These are phyloP conservation scores for Alternaria sp. DNA, from an alignment of 2,329 filamentous ascomycete genomes.

Conservation along the genomic window DNA sequence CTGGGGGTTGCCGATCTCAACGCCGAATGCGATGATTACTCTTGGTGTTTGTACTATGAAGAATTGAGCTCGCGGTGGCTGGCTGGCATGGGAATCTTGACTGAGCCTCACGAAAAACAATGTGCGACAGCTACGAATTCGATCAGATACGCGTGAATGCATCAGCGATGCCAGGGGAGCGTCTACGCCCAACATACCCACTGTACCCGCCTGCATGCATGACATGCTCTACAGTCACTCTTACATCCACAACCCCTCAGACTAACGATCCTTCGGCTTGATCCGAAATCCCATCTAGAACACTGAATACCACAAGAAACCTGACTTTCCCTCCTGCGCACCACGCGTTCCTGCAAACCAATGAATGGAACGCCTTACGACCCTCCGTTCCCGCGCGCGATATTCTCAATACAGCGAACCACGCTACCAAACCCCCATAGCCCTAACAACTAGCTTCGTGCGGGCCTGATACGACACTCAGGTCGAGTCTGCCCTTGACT, in stretches of 20 bases:
- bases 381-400: neutral
- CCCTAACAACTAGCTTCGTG: neutral
- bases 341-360: neutral
- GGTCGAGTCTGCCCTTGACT: neutral
- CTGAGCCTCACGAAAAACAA: neutral
- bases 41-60: neutral
- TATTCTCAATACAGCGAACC: neutral
- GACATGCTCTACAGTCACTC: constrained; percentile 2
- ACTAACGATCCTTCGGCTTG: neutral
- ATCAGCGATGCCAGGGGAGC: neutral
- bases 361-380: constrained; percentile 2
- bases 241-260: neutral
- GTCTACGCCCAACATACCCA: neutral
- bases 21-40: neutral
- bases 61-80: neutral
- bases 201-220: neutral
- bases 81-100: neutral
- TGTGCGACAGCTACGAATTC: neutral
- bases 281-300: constrained; percentile 6
- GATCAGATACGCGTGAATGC: neutral
- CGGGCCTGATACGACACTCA: neutral
- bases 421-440: constrained; percentile 14
- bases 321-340: neutral
- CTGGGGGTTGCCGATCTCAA: constrained; percentile 5
- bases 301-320: neutral